Evolutionary conservation across 2,329 filamentous ascomycete species (phyloP), one percentile per base, ranked within the genome.

Genomic region (Sporothrix humicola): DNA sequence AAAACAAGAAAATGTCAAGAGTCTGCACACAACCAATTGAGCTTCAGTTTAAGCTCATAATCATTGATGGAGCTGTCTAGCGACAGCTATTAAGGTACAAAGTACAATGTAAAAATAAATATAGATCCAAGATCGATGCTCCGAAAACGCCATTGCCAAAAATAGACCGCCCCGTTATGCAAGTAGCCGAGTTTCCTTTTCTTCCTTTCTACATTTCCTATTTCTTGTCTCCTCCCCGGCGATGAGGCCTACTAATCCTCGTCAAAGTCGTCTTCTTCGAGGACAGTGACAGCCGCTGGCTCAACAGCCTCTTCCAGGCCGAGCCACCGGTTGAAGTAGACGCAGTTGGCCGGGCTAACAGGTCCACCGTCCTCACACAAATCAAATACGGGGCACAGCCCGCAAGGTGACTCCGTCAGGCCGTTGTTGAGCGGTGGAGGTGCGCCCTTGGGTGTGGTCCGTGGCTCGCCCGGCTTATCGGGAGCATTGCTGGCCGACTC

Each of bases 281-380:
- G 68, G 37, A 69, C 37, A n/a, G 81, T 44, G 3, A 66, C 63
- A 0, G 59, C 50, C 5, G 70, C 69, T 17, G 61, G 52, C 54
- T 63, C 76, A 80, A 72, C 85, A 81, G 72, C 72, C n/a, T 77
- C 81, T 68, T 86, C 83, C 76, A 84, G 78, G 0, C 84, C 87
- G 63, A 98, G 82, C 96, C 96, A 99, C 71, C 91, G 88, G 76
- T 92, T 88, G 79, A 97, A 98, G 80, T 99, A 99, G 72, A 94
- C 92, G 82, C 96, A 99, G 69, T 92, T 97, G 76, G 90, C 92
- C 0, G 95, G 93, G 78, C 92, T 97, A 26, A 99, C 94, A 0
- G 94, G 93, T 0, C 95, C 95, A 7, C 94, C 94, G 75, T 97
- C 93, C 77, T 93, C 92, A 80, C 96, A 99, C 1, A 98, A 87